These are phyloP conservation scores for Aspergillaceae sp. DNA, from an alignment of 2,329 filamentous ascomycete genomes.

Conservation along the genomic window DNA sequence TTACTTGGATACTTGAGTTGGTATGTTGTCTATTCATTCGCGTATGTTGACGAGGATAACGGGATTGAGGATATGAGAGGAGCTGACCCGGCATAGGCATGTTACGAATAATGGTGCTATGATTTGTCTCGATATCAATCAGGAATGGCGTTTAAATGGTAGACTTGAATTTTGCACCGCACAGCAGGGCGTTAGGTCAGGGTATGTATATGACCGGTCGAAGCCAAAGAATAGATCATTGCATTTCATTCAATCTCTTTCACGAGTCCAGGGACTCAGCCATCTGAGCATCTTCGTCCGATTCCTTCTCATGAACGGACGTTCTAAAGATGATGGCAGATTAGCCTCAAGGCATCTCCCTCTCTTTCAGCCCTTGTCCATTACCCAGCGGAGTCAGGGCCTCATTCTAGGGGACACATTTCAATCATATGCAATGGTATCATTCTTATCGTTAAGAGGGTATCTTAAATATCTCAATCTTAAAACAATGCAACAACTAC, in stretches of 20 bases:
- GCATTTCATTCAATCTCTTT: neutral
- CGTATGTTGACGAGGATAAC: no score
- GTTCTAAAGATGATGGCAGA: slow-evolving; percentile 45
- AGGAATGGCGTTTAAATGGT: neutral
- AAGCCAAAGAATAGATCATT: neutral
- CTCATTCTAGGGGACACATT: slow-evolving; percentile 23
- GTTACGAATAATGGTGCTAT: no score
- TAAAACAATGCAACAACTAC: slow-evolving; percentile 10
- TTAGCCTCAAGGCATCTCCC: slow-evolving; percentile 13
- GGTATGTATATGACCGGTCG: neutral
- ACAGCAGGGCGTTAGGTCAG: neutral
- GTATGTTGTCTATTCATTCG: neutral
- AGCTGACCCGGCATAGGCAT: no score
- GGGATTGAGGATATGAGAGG: no score
- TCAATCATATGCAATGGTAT: neutral
- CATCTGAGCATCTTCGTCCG: slow-evolving; percentile 33
- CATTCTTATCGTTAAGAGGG: neutral
- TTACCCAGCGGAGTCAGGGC: slow-evolving; percentile 13
- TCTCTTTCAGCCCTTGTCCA: slow-evolving; percentile 18
- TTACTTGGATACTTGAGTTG: slow-evolving; percentile 46
- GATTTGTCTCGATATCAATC: neutral
- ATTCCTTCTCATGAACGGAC: slow-evolving; percentile 28
- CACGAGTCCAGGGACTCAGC: slow-evolving; percentile 3
- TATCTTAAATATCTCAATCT: neutral
- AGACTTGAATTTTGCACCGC: no score